Evolutionary conservation across 108 stramenopile genomes (phyloP), one percentile per base, ranked within the genome.

Genomic region (Nitzschia palea): DNA sequence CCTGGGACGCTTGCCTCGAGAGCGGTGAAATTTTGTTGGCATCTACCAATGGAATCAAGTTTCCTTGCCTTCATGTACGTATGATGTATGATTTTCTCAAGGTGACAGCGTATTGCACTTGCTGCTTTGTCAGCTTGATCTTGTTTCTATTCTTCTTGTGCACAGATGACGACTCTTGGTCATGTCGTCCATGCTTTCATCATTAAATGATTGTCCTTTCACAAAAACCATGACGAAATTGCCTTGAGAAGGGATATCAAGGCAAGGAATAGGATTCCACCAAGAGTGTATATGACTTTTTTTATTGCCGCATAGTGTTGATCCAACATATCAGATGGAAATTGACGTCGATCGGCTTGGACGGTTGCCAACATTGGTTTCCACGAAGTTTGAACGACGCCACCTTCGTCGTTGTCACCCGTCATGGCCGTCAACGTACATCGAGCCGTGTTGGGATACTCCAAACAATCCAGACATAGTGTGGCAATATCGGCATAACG

Each of bases 351-450:
- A 60, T 88, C 87, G 6, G 72, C 31, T 60, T 59, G 51, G 20
- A 88, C 84, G 34, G 67, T 71, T 10, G 59, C 80, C 43, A 88
- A 62, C 10, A 85, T 48, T 4, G 80, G 66, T 22, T 56, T 74
- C 54, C 77, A 87, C 25, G 71, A 70, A 5, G 81, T 74, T 51
- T 68, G 76, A 10, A 12, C 12, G 37, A 10, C 37, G 2, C 79
- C 79, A 26, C 44, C 62, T 3, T 60, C 77, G 1, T 48, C 23
- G 17, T 62, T 60, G 14, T 76, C 74, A 64, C 67, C 22, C 17
- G 47, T 85, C 84, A 87, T 87, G 29, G 84, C 81, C 22, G 80
- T 82, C 62, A 87, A 44, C 0, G 83, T 87, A 25, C 76, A 35
- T 26, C 78, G 66, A 0, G 62, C 73, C 8, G 74, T 44, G 69